Conservation (phyloP, 2,329 filamentous ascomycete species). For the Penicillium crustosum region DNA sequence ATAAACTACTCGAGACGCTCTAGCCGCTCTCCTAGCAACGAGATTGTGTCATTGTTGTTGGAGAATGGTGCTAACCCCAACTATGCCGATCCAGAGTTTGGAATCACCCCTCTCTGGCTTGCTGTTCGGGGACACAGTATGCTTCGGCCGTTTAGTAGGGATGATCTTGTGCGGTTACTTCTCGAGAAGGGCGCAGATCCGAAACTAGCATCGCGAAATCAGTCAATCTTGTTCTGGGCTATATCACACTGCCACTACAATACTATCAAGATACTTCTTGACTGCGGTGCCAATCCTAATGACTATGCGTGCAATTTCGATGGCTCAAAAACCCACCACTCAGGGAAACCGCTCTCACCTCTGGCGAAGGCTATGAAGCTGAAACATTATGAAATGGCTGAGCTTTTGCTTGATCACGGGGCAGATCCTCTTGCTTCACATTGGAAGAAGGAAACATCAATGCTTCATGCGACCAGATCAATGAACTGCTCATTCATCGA, state of each 20-base stretch:
- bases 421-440: neutral
- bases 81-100: neutral
- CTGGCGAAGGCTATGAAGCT: neutral
- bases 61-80: neutral
- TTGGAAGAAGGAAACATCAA: neutral
- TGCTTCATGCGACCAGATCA: neutral
- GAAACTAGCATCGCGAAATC: neutral
- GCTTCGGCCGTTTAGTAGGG: neutral
- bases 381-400: neutral
- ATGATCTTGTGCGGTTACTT: neutral
- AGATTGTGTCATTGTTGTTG: neutral
- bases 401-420: neutral
- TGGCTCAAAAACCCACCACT: neutral
- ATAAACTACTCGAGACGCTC: neutral
- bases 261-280: neutral
- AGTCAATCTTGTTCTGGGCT: neutral
- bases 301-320: neutral
- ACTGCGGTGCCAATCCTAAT: neutral
- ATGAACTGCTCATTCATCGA: neutral
- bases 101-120: constrained; percentile 3
- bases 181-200: neutral
- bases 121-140: neutral
- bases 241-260: neutral
- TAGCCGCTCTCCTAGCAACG: neutral
- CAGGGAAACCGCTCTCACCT: neutral